These are phyloP conservation scores for Puya raimondii DNA, from an alignment of 176 grass and related monocot species.

Conservation along the genomic window DNA sequence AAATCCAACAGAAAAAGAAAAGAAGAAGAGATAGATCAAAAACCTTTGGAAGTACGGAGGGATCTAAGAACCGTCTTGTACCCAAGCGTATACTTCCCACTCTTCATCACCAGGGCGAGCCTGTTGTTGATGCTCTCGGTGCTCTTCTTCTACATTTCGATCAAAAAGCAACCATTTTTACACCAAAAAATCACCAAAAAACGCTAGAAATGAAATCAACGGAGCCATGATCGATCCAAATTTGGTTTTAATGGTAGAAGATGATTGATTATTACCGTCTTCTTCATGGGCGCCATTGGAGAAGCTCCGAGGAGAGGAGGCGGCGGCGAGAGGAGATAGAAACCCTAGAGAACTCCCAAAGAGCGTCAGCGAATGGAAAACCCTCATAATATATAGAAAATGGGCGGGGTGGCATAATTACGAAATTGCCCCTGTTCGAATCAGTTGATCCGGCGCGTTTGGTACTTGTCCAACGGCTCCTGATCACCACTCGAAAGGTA, in stretches of 20 bases:
- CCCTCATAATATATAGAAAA: constrained; percentile 13
- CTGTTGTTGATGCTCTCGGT: constrained; percentile 93
- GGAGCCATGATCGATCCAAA: not conserved
- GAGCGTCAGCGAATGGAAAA: not conserved
- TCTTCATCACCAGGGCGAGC: constrained; percentile 98
- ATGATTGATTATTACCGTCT: constrained; percentile 45
- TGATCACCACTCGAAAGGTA: no score
- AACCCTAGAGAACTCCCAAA: constrained; percentile 12
- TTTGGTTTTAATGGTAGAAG: not conserved
- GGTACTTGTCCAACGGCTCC: no score
- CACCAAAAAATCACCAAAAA: constrained; percentile 2
- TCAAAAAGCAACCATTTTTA: constrained; percentile 1
- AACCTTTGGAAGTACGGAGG: constrained; percentile 88
- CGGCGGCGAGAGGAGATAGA: not conserved
- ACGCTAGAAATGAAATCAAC: not conserved
- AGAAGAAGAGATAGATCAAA: not conserved
- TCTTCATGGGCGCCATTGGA: constrained; percentile 87
- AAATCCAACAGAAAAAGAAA: not conserved
- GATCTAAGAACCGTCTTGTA: constrained; percentile 97
- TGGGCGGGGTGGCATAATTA: not conserved
- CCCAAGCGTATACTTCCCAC: constrained; percentile 88
- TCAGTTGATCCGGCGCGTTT: no score
- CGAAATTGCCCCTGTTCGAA: constrained; percentile 8
- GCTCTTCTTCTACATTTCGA: constrained; percentile 84
- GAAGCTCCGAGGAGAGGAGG: not conserved